These are phyloP conservation scores for Jatropha multifida DNA, from an alignment of 441 rosid genomes.

Conservation along the genomic window DNA sequence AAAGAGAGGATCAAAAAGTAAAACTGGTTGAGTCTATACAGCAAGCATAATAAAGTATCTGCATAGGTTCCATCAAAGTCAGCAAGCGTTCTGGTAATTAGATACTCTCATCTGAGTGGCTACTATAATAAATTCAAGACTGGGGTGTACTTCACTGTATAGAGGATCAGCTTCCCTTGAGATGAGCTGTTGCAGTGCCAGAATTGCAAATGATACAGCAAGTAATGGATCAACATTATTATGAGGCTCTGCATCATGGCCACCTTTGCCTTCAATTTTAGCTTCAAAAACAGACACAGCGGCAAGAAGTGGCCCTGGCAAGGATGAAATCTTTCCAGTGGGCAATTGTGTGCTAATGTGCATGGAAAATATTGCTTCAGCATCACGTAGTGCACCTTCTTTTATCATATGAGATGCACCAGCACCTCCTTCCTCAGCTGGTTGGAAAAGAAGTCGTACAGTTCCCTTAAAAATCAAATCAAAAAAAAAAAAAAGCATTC, in stretches of 20 bases:
- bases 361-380: conserved; percentile 83
- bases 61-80: background rate
- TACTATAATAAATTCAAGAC: background rate
- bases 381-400: conserved; percentile 80
- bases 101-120: background rate
- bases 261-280: conserved; percentile 52
- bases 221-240: conserved; percentile 51
- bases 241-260: conserved; percentile 65
- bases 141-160: conserved; percentile 41
- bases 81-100: background rate
- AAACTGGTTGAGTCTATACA: background rate
- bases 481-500: background rate
- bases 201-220: conserved; percentile 63
- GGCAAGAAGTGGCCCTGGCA: conserved; percentile 63
- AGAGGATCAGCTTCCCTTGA: conserved; percentile 86
- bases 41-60: background rate
- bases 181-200: conserved; percentile 72
- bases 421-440: conserved; percentile 92
- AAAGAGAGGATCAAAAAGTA: background rate
- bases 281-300: conserved; percentile 53
- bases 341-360: conserved; percentile 38
- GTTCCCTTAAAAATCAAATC: conserved; percentile 57
- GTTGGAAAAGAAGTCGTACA: conserved; percentile 81
- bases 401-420: conserved; percentile 78
- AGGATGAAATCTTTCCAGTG: conserved; percentile 54